Conservation (phyloP, 2,329 filamentous ascomycete species). For the Monilinia polystroma region DNA sequence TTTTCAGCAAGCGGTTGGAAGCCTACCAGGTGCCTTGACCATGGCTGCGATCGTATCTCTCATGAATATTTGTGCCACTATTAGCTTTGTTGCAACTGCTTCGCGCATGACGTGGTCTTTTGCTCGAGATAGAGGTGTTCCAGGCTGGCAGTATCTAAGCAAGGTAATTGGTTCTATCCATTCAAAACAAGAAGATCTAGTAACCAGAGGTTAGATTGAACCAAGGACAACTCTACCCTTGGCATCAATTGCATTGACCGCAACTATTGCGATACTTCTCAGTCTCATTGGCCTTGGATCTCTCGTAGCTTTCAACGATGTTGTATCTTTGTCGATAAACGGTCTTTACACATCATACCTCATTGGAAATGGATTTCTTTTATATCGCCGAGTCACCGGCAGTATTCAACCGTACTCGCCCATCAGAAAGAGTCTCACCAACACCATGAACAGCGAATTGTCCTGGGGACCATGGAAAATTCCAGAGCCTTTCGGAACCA, state of each 20-base stretch:
- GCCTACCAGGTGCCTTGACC: slow-evolving; percentile 45
- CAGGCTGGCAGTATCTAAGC: slow-evolving; percentile 43
- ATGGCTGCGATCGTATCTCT: slow-evolving; percentile 48
- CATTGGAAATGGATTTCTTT: slow-evolving; percentile 14
- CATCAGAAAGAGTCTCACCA: slow-evolving; percentile 4
- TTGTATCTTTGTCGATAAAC: slow-evolving; percentile 44
- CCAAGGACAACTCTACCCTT: background rate
- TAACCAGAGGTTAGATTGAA: background rate
- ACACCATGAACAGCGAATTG: slow-evolving; percentile 14
- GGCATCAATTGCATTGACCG: slow-evolving; percentile 4
- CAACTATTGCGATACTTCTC: slow-evolving; percentile 19
- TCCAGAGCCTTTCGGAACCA: slow-evolving; percentile 11
- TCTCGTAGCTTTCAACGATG: slow-evolving; percentile 50
- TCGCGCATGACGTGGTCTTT: slow-evolving; percentile 46
- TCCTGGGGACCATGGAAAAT: slow-evolving; percentile 24
- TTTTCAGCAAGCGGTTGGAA: slow-evolving; percentile 51
- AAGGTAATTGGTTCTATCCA: slow-evolving; percentile 30
- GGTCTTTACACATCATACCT: slow-evolving; percentile 22
- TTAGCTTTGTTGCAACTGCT: slow-evolving; percentile 41
- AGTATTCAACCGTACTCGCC: slow-evolving; percentile 18
- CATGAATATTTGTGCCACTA: slow-evolving; percentile 42
- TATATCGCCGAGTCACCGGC: slow-evolving; percentile 19
- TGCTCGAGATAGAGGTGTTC: slow-evolving; percentile 46
- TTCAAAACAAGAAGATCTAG: background rate
- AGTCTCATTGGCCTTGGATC: slow-evolving; percentile 49